Conservation (phyloP, 2,329 filamentous ascomycete genomes). For the Allantophomopsis lycopodina region DNA sequence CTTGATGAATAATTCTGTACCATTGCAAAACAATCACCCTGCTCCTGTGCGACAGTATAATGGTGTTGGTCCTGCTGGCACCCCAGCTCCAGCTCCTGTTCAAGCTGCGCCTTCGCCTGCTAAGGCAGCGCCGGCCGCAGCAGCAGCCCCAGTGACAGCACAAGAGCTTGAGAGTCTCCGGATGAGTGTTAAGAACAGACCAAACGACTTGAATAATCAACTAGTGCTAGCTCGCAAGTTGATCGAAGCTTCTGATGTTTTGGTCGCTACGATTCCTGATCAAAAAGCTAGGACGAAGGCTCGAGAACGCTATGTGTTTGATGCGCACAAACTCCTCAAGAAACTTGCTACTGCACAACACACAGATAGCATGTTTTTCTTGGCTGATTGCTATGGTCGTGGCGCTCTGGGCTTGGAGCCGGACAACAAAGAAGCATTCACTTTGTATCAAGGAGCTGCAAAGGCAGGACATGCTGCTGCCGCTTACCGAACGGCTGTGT, state of each 20-base stretch:
- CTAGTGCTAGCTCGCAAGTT: slow-evolving; percentile 70
- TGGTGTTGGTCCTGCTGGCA: slow-evolving; percentile 6
- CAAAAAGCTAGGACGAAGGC: slow-evolving; percentile 61
- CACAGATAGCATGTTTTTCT: slow-evolving; percentile 80
- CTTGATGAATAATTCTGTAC: slow-evolving; percentile 42
- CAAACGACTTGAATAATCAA: slow-evolving; percentile 57
- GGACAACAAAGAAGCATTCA: slow-evolving; percentile 87
- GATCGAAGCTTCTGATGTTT: slow-evolving; percentile 68
- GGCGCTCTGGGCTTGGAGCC: slow-evolving; percentile 65
- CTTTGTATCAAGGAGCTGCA: slow-evolving; percentile 83
- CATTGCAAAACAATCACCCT: slow-evolving; percentile 39
- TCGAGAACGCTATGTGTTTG: slow-evolving; percentile 70
- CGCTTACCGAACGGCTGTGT: slow-evolving; percentile 90
- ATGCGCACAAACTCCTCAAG: slow-evolving; percentile 84
- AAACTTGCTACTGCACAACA: slow-evolving; percentile 66
- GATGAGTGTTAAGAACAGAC: slow-evolving; percentile 55
- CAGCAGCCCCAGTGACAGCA: slow-evolving; percentile 41
- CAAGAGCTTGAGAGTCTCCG: slow-evolving; percentile 64
- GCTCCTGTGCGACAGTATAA: slow-evolving; percentile 29
- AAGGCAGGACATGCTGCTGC: slow-evolving; percentile 77
- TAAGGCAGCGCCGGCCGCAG: neutral
- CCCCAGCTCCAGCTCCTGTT: slow-evolving; percentile 5
- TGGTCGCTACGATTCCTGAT: slow-evolving; percentile 51
- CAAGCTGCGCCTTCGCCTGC: slow-evolving; percentile 1
- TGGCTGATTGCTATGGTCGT: slow-evolving; percentile 80